Conservation (phyloP, 2,329 filamentous ascomycete genomes). For the Dendryphion nanum region DNA sequence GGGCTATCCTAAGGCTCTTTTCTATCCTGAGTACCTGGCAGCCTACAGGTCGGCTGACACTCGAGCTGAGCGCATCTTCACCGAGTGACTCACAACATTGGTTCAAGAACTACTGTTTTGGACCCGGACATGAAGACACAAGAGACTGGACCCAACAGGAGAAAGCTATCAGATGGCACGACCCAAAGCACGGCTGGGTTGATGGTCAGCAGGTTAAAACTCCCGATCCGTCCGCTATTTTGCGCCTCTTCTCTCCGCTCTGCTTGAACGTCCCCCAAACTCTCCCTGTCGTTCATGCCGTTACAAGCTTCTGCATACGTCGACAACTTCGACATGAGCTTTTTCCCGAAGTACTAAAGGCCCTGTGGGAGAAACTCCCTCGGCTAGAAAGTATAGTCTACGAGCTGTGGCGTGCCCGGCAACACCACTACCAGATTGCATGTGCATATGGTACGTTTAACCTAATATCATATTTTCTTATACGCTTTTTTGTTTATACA, state of each 20-base stretch:
- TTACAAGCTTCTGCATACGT: constrained; percentile 17
- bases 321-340: constrained; percentile 18
- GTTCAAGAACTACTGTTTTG: constrained; percentile 21
- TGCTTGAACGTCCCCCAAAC: constrained; percentile 12
- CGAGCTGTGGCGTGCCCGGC: constrained; percentile 15
- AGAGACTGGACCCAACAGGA: constrained; percentile 15
- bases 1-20: constrained; percentile 16
- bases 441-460: constrained; percentile 10
- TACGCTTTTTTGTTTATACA: too few species aligned
- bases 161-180: constrained; percentile 17
- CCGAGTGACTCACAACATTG: constrained; percentile 20
- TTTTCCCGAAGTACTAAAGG: constrained; percentile 13
- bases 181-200: constrained; percentile 18
- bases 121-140: constrained; percentile 18
- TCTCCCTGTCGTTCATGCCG: constrained; percentile 16
- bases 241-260: constrained; percentile 16
- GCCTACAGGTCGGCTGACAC: constrained; percentile 15
- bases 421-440: constrained; percentile 9
- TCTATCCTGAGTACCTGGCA: constrained; percentile 19
- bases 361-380: constrained; percentile 18
- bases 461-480: too few species aligned
- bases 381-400: constrained; percentile 19
- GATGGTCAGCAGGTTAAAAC: constrained; percentile 13
- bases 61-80: constrained; percentile 20
- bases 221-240: constrained; percentile 11